Conservation (phyloP, 78 protist genomes). For the Blattamonas nauphoetae region DNA sequence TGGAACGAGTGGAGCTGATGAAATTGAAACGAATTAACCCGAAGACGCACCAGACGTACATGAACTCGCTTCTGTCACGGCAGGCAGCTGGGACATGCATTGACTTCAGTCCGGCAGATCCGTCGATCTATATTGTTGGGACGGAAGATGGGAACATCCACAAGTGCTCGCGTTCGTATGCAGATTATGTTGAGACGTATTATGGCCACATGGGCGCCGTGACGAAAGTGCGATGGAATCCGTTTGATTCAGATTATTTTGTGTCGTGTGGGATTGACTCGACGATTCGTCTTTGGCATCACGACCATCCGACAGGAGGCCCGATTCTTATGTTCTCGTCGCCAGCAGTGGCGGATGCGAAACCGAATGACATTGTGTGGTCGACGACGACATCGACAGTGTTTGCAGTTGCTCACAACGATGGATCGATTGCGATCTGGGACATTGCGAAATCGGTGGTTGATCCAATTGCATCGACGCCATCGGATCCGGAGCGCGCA, state of each 20-base stretch:
- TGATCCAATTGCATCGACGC: not conserved
- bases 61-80: conserved; percentile 27
- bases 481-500: not conserved
- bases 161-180: conserved; percentile 55
- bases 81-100: conserved; percentile 34
- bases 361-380: conserved; percentile 45
- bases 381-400: conserved; percentile 15
- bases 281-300: conserved; percentile 40
- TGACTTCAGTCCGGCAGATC: conserved; percentile 28
- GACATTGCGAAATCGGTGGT: conserved; percentile 24
- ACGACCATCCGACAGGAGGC: not conserved
- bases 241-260: conserved; percentile 30
- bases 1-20: conserved; percentile 46
- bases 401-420: conserved; percentile 37
- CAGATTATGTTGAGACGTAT: conserved; percentile 52
- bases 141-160: conserved; percentile 62
- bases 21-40: conserved; percentile 15
- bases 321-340: conserved; percentile 1
- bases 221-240: conserved; percentile 31
- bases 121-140: conserved; percentile 41
- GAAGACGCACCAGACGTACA: not conserved
- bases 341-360: not conserved
- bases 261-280: conserved; percentile 53
- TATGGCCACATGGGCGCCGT: conserved; percentile 44
- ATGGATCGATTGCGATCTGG: conserved; percentile 52